A percentile compares a stretch with the other conserved stretches of the same genome.
These are phyloP conservation scores for Diaporthe longicolla DNA, from an alignment of 2,329 filamentous ascomycete genomes.

Conservation along the genomic window DNA sequence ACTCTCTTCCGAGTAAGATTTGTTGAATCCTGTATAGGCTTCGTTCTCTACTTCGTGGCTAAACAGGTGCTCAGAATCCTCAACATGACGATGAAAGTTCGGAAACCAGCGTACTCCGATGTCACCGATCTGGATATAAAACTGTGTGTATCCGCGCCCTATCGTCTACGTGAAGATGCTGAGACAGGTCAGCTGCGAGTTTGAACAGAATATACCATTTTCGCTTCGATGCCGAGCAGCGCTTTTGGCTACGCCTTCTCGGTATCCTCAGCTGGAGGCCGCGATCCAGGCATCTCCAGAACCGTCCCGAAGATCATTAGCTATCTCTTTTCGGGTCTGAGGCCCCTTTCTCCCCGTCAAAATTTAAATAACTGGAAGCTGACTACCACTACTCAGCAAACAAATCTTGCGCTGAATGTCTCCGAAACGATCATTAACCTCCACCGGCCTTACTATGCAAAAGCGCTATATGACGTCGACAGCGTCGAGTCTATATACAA, in stretches of 20 bases:
- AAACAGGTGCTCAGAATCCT: not conserved
- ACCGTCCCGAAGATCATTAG: constrained; percentile 5
- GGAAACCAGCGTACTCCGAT: constrained; percentile 5
- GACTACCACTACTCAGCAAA: not conserved
- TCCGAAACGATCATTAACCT: constrained; percentile 13
- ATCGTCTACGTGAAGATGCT: not conserved
- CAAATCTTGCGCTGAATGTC: constrained; percentile 1
- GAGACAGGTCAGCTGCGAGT: not conserved
- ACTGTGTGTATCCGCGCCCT: not conserved
- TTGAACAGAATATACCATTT: not conserved
- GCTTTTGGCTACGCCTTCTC: not conserved
- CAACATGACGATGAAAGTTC: constrained; percentile 23
- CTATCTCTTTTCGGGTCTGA: constrained; percentile 4
- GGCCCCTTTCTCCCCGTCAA: too few relatives aligned
- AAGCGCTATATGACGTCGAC: constrained; percentile 10
- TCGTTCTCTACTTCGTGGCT: not conserved
- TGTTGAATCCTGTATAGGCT: rapidly evolving
- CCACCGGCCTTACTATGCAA: constrained; percentile 2
- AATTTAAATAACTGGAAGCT: not conserved
- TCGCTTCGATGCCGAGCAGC: constrained; percentile 13
- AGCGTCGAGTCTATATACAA: constrained; percentile 8
- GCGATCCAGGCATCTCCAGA: constrained; percentile 8
- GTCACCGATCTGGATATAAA: not conserved
- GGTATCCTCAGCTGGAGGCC: constrained; percentile 10
- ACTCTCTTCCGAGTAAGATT: not conserved